Base-by-base conservation (phyloP, 2,329 filamentous ascomycete species). In the Colletotrichum limetticola region DNA sequence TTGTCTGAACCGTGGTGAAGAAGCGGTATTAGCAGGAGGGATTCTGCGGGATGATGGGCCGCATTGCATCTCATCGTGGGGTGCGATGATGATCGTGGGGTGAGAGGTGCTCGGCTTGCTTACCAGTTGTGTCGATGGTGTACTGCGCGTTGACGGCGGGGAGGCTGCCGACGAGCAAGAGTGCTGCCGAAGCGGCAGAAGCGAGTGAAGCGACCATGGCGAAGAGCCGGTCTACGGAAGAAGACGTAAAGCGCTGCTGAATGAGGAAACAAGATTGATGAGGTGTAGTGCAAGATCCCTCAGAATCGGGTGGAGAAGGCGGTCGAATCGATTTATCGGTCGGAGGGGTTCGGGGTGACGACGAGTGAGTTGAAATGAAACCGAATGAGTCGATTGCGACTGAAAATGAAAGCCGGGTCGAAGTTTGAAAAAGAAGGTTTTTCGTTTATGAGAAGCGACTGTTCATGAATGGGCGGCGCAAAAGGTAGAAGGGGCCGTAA, bases 1-100 rank as follows among this genome's bases (percentile, higher is more conserved):
- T 85, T 85, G 3, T 80, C 87, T 89, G 53, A 6, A 49, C 2
- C 22, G 16, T 22, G 68, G 30, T 26, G 56, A 42, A 46, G 16
- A 24, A 5, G 1, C 4, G 24, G 52, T 65, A 60, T 72, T 58
- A 68, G 61, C 65, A 30, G 24, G 22, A 59, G 12, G 24, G 16
- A 1, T 4, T 26, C 26, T 37, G 49, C 8, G 6, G 19, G 9
- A 4, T 26, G 9, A 14, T 12, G 5, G 35, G 9, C 2, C 6
- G n/a, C 59, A 32, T 6, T 1, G n/a, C 6, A 3, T 42, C 24
- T 32, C 26, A 7, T 22, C 9, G n/a, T 11, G 8, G 42, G 11
- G 26, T 46, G 7, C 60, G 28, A 19, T 3, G 19, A 26, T n/a
- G 30, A 42, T 9, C 9, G 6, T 22, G 14, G 7, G 42, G 19